These are phyloP conservation scores for Solanum boliviense DNA, from an alignment of 257 asterid genomes.

Conservation along the genomic window DNA sequence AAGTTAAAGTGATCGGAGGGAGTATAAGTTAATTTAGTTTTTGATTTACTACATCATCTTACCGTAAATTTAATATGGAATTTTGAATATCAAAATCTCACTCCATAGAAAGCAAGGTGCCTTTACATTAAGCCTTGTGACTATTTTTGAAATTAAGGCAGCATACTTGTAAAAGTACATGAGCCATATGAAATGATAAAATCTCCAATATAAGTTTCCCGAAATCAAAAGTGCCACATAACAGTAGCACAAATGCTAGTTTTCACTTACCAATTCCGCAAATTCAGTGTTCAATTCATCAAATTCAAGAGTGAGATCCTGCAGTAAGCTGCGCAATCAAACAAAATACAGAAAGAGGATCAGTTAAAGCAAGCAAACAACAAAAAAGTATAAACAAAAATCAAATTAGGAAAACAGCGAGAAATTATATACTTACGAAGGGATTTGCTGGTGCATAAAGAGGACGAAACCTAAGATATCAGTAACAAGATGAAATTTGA, in stretches of 20 bases:
- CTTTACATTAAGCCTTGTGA: neutral
- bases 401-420: neutral
- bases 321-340: conserved; percentile 42
- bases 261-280: conserved; percentile 46
- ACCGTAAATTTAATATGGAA: neutral
- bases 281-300: conserved; percentile 50
- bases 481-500: conserved; percentile 55
- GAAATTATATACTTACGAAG: conserved; percentile 37
- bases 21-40: neutral
- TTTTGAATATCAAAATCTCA: neutral
- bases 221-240: neutral
- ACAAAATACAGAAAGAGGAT: neutral
- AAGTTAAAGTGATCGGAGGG: neutral
- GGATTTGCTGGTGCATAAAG: conserved; percentile 96
- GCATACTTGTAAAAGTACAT: neutral
- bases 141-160: neutral
- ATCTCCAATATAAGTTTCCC: neutral
- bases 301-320: conserved; percentile 70
- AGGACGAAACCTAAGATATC: conserved; percentile 72
- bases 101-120: neutral
- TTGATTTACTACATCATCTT: neutral
- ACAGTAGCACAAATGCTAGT: neutral
- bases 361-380: neutral
- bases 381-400: neutral
- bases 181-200: neutral